phyloP scores from a whole-genome alignment of 768 basidiomycete genomes.

The Hygrophoropsis aurantiaca region DNA sequence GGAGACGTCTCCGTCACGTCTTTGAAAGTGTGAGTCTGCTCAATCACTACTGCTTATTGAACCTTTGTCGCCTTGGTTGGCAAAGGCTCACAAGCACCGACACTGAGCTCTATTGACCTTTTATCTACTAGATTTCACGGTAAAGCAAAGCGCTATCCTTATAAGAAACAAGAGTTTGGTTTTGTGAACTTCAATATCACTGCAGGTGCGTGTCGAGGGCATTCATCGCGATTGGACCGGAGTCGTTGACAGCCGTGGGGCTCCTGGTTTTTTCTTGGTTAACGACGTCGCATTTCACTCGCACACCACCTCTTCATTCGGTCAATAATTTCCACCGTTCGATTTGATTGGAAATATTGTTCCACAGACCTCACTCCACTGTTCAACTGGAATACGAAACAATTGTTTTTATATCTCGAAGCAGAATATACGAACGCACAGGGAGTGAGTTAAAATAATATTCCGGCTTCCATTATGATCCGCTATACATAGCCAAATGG shows the following conservation, averaged over 20 bases:
- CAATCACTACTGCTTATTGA: background rate
- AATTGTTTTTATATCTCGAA: constrained; percentile 82
- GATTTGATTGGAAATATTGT: constrained; percentile 1
- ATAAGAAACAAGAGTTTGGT: constrained; percentile 70
- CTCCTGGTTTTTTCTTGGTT: background rate
- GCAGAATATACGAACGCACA: constrained; percentile 77
- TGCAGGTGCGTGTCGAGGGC: constrained; percentile 54
- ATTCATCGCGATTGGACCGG: background rate
- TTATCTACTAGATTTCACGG: constrained; percentile 40
- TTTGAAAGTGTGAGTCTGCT: constrained; percentile 72
- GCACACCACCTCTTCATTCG: constrained; percentile 10
- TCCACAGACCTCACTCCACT: constrained; percentile 72
- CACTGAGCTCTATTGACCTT: too few relatives aligned
- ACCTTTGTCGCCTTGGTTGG: too few relatives aligned
- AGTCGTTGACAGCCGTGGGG: background rate
- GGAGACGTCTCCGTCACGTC: constrained; percentile 59
- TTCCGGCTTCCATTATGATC: background rate
- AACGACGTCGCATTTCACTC: constrained; percentile 19
- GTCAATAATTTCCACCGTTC: constrained; percentile 3
- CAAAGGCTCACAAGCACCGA: too few relatives aligned
- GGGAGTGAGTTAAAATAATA: constrained; percentile 52
- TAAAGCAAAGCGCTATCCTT: constrained; percentile 54
- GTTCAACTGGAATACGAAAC: constrained; percentile 97
- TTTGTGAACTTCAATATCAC: constrained; percentile 80
- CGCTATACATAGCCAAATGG: background rate